Conservation (phyloP, 139 green algal genomes). For the Picochlorum sp. region DNA sequence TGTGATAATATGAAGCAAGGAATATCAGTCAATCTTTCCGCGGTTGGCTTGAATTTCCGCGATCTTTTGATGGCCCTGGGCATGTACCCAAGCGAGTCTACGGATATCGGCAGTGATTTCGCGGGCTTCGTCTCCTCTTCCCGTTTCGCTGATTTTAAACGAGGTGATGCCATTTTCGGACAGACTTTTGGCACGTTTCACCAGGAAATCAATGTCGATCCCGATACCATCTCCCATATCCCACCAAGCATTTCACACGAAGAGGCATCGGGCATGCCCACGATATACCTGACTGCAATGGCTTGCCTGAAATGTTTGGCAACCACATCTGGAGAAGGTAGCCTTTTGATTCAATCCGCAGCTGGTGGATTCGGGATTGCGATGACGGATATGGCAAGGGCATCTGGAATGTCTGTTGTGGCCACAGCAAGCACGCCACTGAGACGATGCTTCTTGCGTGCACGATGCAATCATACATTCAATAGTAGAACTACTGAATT, state of each 20-base stretch:
- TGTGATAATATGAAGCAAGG: neutral
- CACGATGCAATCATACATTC: neutral
- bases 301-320: neutral
- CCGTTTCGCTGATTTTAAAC: neutral
- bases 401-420: slow-evolving; percentile 26
- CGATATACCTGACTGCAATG: slow-evolving; percentile 63
- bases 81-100: slow-evolving; percentile 43
- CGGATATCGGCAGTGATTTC: slow-evolving; percentile 35
- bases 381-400: slow-evolving; percentile 34
- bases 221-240: slow-evolving; percentile 12
- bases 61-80: slow-evolving; percentile 47
- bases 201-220: slow-evolving; percentile 41
- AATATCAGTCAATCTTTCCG: slow-evolving; percentile 27
- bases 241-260: slow-evolving; percentile 17
- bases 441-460: slow-evolving; percentile 50
- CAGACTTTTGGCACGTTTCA: slow-evolving; percentile 57
- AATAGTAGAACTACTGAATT: slow-evolving; percentile 14
- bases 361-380: slow-evolving; percentile 38
- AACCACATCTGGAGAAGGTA: neutral
- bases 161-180: slow-evolving; percentile 61
- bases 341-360: slow-evolving; percentile 17
- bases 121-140: slow-evolving; percentile 27
- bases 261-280: slow-evolving; percentile 56
- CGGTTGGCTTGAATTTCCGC: slow-evolving; percentile 46
- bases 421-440: slow-evolving; percentile 38